These are phyloP conservation scores for Ascodesmis nigricans DNA, from an alignment of 495 filamentous ascomycete species.

Conservation along the genomic window DNA sequence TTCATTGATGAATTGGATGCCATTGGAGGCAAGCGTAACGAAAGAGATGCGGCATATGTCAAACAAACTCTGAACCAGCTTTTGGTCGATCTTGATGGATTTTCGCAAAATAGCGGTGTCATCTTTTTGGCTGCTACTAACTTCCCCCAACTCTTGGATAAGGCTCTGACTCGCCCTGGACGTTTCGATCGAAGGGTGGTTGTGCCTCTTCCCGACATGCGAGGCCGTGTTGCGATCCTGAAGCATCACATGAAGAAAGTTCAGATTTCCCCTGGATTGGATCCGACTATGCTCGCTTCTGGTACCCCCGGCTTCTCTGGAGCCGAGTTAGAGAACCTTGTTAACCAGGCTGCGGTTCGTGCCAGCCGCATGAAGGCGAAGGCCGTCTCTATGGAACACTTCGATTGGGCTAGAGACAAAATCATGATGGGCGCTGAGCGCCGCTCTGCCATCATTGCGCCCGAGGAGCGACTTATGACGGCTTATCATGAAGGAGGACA, in stretches of 20 bases:
- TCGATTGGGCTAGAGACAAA: constrained; percentile 96
- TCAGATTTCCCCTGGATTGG: constrained; percentile 53
- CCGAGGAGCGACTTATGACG: constrained; percentile 70
- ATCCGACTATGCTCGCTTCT: constrained; percentile 57
- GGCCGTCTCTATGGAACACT: constrained; percentile 52
- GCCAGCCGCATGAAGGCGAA: constrained; percentile 58
- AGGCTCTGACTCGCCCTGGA: constrained; percentile 79
- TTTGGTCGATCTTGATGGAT: constrained; percentile 92
- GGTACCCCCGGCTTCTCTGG: constrained; percentile 84
- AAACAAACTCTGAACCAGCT: constrained; percentile 96
- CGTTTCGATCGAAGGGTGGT: constrained; percentile 82
- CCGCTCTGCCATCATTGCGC: constrained; percentile 63
- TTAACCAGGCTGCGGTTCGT: constrained; percentile 86
- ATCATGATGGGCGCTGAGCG: constrained; percentile 93
- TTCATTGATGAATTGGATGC: constrained; percentile 98
- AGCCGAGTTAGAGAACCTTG: constrained; percentile 84
- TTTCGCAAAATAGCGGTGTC: constrained; percentile 78
- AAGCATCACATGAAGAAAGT: constrained; percentile 81
- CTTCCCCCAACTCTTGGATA: constrained; percentile 82
- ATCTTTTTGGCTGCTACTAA: constrained; percentile 93
- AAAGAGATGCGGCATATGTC: constrained; percentile 81
- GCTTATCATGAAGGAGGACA: constrained; percentile 97
- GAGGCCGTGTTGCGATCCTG: constrained; percentile 76
- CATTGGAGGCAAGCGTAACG: constrained; percentile 82
- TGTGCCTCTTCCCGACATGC: constrained; percentile 84